Base-by-base conservation (phyloP, 495 filamentous ascomycete genomes). In the Lophiotrema nucula region DNA sequence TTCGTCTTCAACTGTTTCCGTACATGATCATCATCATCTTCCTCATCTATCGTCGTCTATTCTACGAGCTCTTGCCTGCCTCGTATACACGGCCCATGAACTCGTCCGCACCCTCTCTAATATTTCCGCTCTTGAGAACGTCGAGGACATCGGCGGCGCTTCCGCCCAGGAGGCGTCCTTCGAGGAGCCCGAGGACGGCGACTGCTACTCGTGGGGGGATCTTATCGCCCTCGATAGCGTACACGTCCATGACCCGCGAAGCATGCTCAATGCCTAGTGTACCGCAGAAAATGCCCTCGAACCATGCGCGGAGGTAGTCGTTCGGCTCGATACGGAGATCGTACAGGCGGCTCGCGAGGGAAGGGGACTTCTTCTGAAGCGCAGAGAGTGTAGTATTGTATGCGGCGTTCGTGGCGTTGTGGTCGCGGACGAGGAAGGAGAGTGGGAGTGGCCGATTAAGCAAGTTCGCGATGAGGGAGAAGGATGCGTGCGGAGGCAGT, bases 211-310 rank as follows among this genome's bases (percentile, higher is more conserved):
- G 81, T 21, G 97, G 83, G 11, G 96, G 76, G 13, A 90, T 78
- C 8, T 82, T 78, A 64, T 97, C 93, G 2, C 91, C 92, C 69
- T 98, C 93, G 55, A 97, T 96, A 1, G 92, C 86, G 75, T 90
- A 93, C 23, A 95, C 88, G 67, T 98, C 93, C 90, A 90, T 97
- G 3, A 97, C 76, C 11, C 93, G 80, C 25, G 84, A 84, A 12
- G 83, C 83, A 48, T 86, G 80, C 60, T 96, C 92, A 2, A 96
- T 72, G n/a, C 78, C 74, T 2, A 87, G 72, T 13, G 76, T 74
- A 53, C 78, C 76, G 3, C 79, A 78, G 50, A 86, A 80, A 18
- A 86, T 72, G 8, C 77, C 79, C 28, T 76, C 73, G 70, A 86
- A 81, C 62, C 85, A 79, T 1, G 81, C 77, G 31, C 82, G 80